Conservation (phyloP, 495 filamentous ascomycete genomes). For the Daldinia caldariorum region DNA sequence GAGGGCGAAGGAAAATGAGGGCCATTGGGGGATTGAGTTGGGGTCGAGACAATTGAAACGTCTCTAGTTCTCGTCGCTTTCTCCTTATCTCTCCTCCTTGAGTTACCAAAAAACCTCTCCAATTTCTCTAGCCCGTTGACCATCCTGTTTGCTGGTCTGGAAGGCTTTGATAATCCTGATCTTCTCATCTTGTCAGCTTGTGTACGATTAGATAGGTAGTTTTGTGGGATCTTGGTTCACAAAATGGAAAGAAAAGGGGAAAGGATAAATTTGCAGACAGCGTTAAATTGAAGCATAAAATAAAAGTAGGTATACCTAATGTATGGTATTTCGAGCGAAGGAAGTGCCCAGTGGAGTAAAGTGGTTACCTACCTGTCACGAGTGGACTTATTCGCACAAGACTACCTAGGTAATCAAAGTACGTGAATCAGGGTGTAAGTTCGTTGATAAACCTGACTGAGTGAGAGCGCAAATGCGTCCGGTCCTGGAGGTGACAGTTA, state of each 20-base stretch:
- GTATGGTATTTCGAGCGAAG: not conserved
- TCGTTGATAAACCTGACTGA: not conserved
- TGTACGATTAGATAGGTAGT: not conserved
- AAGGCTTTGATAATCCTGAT: not conserved
- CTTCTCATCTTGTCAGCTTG: constrained; percentile 13
- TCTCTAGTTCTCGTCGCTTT: constrained; percentile 27
- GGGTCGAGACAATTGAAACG: constrained; percentile 6
- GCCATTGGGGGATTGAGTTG: constrained; percentile 15
- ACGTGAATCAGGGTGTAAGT: constrained; percentile 9
- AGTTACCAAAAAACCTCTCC: constrained; percentile 45
- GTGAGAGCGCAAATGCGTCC: not conserved
- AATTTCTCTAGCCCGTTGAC: constrained; percentile 42
- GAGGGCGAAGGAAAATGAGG: constrained; percentile 57
- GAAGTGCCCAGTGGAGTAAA: not conserved
- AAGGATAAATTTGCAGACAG: not conserved
- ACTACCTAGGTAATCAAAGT: not conserved
- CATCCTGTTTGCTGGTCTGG: constrained; percentile 31
- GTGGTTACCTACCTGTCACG: not conserved
- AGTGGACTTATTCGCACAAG: not conserved
- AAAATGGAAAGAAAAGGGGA: not conserved
- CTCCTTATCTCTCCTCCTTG: constrained; percentile 36
- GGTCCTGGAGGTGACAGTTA: not conserved
- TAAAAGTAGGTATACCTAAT: not conserved
- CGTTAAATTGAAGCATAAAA: not conserved
- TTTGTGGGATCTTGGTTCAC: not conserved